Percentiles rank a stretch among this genome's conserved stretches.
Evolutionary conservation across 208 protist genomes (phyloP).

Genomic region (Trypanosoma boissoni): DNA sequence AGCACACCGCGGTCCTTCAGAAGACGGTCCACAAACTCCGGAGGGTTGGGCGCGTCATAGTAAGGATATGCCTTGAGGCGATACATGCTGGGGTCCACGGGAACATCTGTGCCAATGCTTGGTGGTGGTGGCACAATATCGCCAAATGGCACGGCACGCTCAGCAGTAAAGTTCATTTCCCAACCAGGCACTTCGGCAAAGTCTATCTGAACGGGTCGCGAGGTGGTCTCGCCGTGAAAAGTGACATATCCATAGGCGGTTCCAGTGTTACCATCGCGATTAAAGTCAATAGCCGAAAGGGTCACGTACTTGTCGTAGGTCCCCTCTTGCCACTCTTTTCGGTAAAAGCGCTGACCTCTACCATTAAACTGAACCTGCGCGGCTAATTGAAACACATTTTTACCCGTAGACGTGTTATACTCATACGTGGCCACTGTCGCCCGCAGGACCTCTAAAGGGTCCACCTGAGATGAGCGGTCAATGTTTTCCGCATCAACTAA

Average conservation of each 20-base stretch:
- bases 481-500: slow-evolving; percentile 79
- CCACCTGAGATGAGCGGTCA: slow-evolving; percentile 70
- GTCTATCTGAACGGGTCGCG: slow-evolving; percentile 69
- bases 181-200: slow-evolving; percentile 77
- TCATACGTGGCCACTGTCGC: slow-evolving; percentile 66
- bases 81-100: slow-evolving; percentile 61
- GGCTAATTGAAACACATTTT: slow-evolving; percentile 85
- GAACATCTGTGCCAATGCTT: slow-evolving; percentile 86
- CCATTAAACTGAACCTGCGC: slow-evolving; percentile 65
- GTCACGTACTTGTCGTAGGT: slow-evolving; percentile 90
- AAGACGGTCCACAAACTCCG: slow-evolving; percentile 81
- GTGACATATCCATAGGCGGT: slow-evolving; percentile 86
- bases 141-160: slow-evolving; percentile 57
- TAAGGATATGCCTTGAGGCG: slow-evolving; percentile 82
- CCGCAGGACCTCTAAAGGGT: slow-evolving; percentile 83
- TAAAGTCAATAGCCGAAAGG: slow-evolving; percentile 76
- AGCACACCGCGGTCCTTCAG: slow-evolving; percentile 86
- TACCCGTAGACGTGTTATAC: slow-evolving; percentile 83
- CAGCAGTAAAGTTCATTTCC: slow-evolving; percentile 59
- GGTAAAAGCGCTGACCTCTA: slow-evolving; percentile 75
- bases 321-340: slow-evolving; percentile 84
- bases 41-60: slow-evolving; percentile 87
- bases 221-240: slow-evolving; percentile 85
- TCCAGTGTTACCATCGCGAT: slow-evolving; percentile 69
- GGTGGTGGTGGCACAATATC: slow-evolving; percentile 67